These are phyloP conservation scores for Magnolia sinica DNA, from an alignment of 164 flowering plant species.

Conservation along the genomic window DNA sequence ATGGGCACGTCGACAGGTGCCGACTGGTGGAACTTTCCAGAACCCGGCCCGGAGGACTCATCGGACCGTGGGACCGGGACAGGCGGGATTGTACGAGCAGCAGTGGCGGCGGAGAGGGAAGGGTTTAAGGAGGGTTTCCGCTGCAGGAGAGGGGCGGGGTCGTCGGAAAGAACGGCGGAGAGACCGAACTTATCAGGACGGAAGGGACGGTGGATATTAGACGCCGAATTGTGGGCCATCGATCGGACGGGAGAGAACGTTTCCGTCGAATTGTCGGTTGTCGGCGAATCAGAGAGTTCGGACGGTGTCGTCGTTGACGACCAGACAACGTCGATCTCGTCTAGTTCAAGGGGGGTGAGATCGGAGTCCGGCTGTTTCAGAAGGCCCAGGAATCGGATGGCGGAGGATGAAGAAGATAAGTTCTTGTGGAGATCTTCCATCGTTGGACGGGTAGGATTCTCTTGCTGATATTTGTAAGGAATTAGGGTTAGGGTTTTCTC, in stretches of 20 bases:
- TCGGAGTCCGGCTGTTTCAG: constrained; percentile 28
- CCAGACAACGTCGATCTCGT: constrained; percentile 58
- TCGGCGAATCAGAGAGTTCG: constrained; percentile 17
- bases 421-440: constrained; percentile 7
- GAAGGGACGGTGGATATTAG: constrained; percentile 19
- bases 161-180: constrained; percentile 41
- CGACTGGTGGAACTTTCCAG: constrained; percentile 25
- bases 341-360: constrained; percentile 31
- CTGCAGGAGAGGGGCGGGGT: constrained; percentile 26
- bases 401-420: constrained; percentile 15
- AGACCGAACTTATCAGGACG: constrained; percentile 34
- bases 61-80: constrained; percentile 17
- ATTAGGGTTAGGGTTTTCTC: neutral
- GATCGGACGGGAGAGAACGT: constrained; percentile 2
- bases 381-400: constrained; percentile 29
- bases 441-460: neutral
- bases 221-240: constrained; percentile 9
- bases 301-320: constrained; percentile 17
- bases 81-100: constrained; percentile 31
- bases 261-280: neutral
- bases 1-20: constrained; percentile 54
- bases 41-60: neutral
- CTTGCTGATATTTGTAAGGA: neutral
- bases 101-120: constrained; percentile 32
- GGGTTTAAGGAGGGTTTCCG: constrained; percentile 34